phyloP scores from a whole-genome alignment of 441 rosid genomes.

The Biscutella laevigata region DNA sequence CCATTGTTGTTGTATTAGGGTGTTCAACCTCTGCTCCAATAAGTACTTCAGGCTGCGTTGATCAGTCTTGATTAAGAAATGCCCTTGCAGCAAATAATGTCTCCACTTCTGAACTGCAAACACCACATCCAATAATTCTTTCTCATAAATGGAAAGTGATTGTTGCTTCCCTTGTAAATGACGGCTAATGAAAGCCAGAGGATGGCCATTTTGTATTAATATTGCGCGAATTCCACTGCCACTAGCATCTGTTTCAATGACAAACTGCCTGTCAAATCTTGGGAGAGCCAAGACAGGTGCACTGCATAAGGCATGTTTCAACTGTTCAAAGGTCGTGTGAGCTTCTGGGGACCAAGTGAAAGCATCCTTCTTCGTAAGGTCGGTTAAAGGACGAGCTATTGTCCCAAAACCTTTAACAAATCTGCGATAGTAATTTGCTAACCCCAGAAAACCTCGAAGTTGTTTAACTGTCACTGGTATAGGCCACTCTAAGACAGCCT shows the following conservation, averaged over 20 bases:
- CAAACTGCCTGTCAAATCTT: not conserved
- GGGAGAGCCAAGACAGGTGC: not conserved
- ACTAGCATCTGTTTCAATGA: not conserved
- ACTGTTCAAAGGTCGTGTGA: accelerated
- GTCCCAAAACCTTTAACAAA: not conserved
- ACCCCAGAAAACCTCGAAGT: not conserved
- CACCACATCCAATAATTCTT: not conserved
- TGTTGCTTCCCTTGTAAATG: not conserved
- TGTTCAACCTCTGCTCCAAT: not conserved
- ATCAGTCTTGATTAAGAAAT: not conserved
- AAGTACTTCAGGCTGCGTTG: not conserved
- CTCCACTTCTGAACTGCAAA: not conserved
- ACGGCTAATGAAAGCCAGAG: not conserved
- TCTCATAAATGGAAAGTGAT: accelerated
- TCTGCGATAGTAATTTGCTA: no score
- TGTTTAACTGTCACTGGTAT: not conserved
- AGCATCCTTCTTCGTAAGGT: not conserved
- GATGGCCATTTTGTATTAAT: not conserved
- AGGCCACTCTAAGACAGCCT: not conserved
- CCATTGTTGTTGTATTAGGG: not conserved
- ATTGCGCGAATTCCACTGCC: no score
- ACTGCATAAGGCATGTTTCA: accelerated
- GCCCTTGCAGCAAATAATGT: not conserved
- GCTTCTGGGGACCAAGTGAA: not conserved
- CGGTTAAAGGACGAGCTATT: not conserved